Percentiles rank a stretch among this genome's conserved stretches.
These are phyloP conservation scores for Monosporozyma yasuniensis DNA, from an alignment of 805 yeast genomes.

Conservation along the genomic window DNA sequence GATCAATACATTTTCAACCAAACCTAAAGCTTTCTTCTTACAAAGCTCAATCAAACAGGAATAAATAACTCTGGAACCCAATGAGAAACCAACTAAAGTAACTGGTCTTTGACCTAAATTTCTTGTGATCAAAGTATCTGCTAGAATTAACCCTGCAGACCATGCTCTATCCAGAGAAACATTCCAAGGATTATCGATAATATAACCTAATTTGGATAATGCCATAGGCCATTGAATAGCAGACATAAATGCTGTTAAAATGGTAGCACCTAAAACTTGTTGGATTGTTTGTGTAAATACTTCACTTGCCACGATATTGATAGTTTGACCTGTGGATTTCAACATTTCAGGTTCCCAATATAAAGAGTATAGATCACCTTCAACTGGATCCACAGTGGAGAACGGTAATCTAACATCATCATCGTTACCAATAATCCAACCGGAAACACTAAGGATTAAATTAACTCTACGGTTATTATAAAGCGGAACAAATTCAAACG, in stretches of 20 bases:
- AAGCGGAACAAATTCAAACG: constrained; percentile 88
- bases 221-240: constrained; percentile 91
- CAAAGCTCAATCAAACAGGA: constrained; percentile 85
- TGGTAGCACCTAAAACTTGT: constrained; percentile 87
- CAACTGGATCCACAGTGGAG: constrained; percentile 92
- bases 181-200: constrained; percentile 95
- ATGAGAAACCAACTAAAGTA: constrained; percentile 84
- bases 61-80: constrained; percentile 86
- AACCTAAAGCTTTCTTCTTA: constrained; percentile 74
- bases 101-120: constrained; percentile 89
- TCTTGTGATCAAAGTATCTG: constrained; percentile 80
- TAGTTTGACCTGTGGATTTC: constrained; percentile 92
- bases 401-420: constrained; percentile 97
- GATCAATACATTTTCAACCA: constrained; percentile 77
- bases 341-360: constrained; percentile 99
- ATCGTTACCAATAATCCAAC: constrained; percentile 93
- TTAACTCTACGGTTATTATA: constrained; percentile 87
- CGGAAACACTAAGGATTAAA: constrained; percentile 80
- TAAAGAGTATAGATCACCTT: constrained; percentile 90
- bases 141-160: constrained; percentile 86
- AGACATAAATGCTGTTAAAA: constrained; percentile 82
- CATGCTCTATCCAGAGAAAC: constrained; percentile 95
- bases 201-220: constrained; percentile 76
- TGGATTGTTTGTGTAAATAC: constrained; percentile 88
- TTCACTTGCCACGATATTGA: constrained; percentile 86